Evolutionary conservation across 2,329 filamentous ascomycete genomes (phyloP).

Genomic region (Ampelomyces quisqualis): DNA sequence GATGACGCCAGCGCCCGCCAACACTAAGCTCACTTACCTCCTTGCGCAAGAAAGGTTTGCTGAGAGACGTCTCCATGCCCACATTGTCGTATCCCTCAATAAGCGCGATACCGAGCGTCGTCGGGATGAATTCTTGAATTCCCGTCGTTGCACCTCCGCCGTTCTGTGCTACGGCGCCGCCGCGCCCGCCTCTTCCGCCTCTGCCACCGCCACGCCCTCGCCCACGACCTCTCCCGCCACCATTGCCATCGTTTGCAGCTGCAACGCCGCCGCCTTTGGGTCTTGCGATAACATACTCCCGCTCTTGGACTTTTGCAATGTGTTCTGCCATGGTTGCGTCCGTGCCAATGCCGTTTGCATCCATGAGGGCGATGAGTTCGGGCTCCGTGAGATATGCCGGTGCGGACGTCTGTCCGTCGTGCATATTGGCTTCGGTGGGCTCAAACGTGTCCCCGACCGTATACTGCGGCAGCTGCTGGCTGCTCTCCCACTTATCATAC

Average conservation of each 20-base stretch:
- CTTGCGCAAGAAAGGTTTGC: conserved; percentile 93
- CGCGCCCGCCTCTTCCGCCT: conserved; percentile 48
- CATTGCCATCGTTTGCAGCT: conserved; percentile 39
- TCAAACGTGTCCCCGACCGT: conserved; percentile 77
- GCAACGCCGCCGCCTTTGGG: conserved; percentile 46
- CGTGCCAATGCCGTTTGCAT: conserved; percentile 96
- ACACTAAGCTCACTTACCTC: conserved; percentile 55
- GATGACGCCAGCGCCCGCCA: conserved; percentile 10
- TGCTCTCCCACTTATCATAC: conserved; percentile 95
- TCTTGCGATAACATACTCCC: conserved; percentile 77
- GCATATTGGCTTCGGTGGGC: conserved; percentile 84
- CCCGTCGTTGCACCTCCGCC: conserved; percentile 48
- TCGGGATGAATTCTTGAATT: conserved; percentile 88
- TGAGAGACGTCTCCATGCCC: conserved; percentile 86
- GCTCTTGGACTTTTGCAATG: conserved; percentile 90
- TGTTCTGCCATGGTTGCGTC: conserved; percentile 99
- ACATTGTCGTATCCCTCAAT: conserved; percentile 95
- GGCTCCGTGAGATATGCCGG: conserved; percentile 91
- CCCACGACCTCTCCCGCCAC: conserved; percentile 48
- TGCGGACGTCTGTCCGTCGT: conserved; percentile 83
- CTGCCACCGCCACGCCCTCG: conserved; percentile 40
- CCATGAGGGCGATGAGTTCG: conserved; percentile 94
- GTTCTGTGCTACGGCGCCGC: conserved; percentile 42
- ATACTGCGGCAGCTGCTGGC: conserved; percentile 77
- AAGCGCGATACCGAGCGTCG: conserved; percentile 83